Evolutionary conservation across 1,284 basidiomycete genomes (phyloP).

Genomic region (Earliella scabrosa): DNA sequence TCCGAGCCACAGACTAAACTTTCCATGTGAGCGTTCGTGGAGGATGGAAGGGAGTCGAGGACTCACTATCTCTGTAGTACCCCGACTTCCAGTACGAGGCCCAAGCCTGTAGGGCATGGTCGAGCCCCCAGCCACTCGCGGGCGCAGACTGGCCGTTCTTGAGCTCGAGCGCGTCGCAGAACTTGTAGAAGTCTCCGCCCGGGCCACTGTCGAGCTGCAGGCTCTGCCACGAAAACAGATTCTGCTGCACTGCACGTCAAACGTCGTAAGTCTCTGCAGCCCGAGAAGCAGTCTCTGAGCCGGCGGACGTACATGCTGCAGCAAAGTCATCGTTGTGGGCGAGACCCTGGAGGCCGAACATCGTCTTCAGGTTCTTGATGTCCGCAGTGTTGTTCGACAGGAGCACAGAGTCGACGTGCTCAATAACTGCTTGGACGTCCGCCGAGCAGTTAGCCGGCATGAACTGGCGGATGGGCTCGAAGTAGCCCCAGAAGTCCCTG

Average conservation of each 20-base stretch:
- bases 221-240: slow-evolving; percentile 55
- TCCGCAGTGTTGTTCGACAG: slow-evolving; percentile 44
- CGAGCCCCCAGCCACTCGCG: slow-evolving; percentile 62
- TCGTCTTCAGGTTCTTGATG: slow-evolving; percentile 54
- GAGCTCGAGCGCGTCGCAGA: slow-evolving; percentile 77
- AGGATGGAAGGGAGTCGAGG: neutral
- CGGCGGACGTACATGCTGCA: slow-evolving; percentile 46
- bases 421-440: slow-evolving; percentile 65
- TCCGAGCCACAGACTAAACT: slow-evolving; percentile 44
- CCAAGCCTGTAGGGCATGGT: slow-evolving; percentile 65
- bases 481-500: slow-evolving; percentile 72
- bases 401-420: slow-evolving; percentile 62
- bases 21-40: too few species aligned
- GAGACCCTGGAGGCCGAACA: slow-evolving; percentile 59
- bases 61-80: slow-evolving; percentile 46
- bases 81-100: slow-evolving; percentile 53
- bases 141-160: slow-evolving; percentile 60
- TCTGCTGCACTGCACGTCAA: slow-evolving; percentile 51
- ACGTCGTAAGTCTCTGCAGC: neutral
- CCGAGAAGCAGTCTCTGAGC: neutral
- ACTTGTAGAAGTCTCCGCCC: slow-evolving; percentile 53
- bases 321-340: slow-evolving; percentile 69
- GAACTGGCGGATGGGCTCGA: slow-evolving; percentile 65
- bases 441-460: slow-evolving; percentile 77
- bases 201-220: slow-evolving; percentile 49